Evolutionary conservation across 768 basidiomycete species (phyloP).

Genomic region (Auricularia sp.): DNA sequence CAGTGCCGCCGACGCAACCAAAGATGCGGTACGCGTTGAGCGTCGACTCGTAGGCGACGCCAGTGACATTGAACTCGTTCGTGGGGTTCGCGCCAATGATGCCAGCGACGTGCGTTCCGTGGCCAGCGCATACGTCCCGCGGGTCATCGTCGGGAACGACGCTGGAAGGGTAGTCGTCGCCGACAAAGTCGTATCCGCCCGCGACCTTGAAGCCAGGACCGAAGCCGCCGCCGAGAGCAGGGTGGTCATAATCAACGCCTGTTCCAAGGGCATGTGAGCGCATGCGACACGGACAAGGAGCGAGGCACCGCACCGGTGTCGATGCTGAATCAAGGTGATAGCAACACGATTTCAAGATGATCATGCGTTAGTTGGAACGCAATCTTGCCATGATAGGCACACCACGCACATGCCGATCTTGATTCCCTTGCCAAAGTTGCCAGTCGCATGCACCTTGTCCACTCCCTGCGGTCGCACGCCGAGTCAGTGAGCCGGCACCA

Average conservation of each 20-base stretch:
- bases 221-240: conserved; percentile 11
- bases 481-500: background rate
- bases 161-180: conserved; percentile 12
- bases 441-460: conserved; percentile 28
- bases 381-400: background rate
- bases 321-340: conserved; percentile 27
- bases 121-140: conserved; percentile 5
- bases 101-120: conserved; percentile 9
- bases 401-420: conserved; percentile 24
- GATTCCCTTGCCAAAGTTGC: conserved; percentile 29
- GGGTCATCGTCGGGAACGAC: conserved; percentile 8
- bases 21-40: conserved; percentile 19
- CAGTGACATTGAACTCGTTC: conserved; percentile 27
- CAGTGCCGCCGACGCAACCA: conserved; percentile 13
- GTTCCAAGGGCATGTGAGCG: background rate
- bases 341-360: background rate
- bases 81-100: conserved; percentile 22
- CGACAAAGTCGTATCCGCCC: conserved; percentile 11
- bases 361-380: background rate
- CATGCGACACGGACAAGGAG: background rate
- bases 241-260: conserved; percentile 6
- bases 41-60: conserved; percentile 27
- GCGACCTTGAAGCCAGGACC: conserved; percentile 8
- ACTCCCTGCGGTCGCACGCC: conserved; percentile 14
- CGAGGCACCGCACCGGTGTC: conserved; percentile 22